These are phyloP conservation scores for Morella rubra DNA, from an alignment of 306 rosid genomes.

Conservation along the genomic window DNA sequence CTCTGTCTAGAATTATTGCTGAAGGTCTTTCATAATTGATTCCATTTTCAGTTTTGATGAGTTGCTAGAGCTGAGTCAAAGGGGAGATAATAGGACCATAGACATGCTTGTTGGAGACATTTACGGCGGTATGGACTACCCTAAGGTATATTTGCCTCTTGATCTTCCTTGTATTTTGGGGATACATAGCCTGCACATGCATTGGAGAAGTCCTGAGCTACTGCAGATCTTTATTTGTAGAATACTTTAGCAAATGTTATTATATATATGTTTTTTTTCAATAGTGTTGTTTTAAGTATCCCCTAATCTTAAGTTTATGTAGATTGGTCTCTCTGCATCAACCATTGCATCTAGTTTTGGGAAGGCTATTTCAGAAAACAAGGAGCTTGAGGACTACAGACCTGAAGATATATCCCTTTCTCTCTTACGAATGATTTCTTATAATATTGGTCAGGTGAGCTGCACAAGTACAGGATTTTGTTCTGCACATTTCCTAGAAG, in stretches of 20 bases:
- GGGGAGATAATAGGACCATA: constrained; percentile 83
- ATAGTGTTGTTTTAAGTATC: constrained; percentile 7
- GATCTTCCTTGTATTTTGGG: constrained; percentile 8
- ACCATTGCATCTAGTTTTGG: constrained; percentile 99
- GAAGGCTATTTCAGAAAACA: constrained; percentile 80
- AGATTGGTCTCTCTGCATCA: constrained; percentile 97
- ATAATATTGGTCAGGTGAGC: constrained; percentile 97
- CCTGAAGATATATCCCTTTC: constrained; percentile 98
- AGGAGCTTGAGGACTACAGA: constrained; percentile 90
- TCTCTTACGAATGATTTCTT: constrained; percentile 95
- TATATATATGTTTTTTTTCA: constrained; percentile 3
- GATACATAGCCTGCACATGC: not conserved
- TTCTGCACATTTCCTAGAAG: not conserved
- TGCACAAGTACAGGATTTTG: constrained; percentile 19
- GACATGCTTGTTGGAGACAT: constrained; percentile 99
- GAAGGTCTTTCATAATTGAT: constrained; percentile 29
- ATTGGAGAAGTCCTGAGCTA: not conserved
- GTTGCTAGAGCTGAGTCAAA: constrained; percentile 94
- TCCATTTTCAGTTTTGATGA: constrained; percentile 81
- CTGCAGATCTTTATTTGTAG: not conserved
- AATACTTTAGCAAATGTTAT: constrained; percentile 11
- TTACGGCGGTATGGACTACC: constrained; percentile 96
- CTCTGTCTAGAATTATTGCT: constrained; percentile 24
- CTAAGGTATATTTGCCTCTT: constrained; percentile 57
- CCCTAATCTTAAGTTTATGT: constrained; percentile 29